Evolutionary conservation across 2,329 filamentous ascomycete species (phyloP), one percentile per base, ranked within the genome.

Genomic region (Ceratocystis cacaofunesta): DNA sequence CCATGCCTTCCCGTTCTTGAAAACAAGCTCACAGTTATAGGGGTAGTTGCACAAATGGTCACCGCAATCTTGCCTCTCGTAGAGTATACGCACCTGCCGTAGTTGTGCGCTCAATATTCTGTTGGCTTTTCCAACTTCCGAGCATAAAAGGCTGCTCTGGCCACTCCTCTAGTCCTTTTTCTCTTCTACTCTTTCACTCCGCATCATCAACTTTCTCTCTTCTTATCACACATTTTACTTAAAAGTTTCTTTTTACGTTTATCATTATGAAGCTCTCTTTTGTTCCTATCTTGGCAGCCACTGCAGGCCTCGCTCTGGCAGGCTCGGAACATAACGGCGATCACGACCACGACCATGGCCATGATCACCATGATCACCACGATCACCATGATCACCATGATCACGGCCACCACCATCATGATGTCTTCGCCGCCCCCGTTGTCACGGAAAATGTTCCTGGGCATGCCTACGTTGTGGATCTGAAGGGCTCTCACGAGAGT

Each of bases 261-360:
- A 55, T 61, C 57, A 65, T 25, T 41, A 65, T 65, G 64, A 65
- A 62, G 64, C 15, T 65, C 22, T 61, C 64, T 44, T 36, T 65
- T 10, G 55, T 60, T 55, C 60, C 58, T 28, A 30, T 44, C 32
- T 1, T 65, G 15, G 46, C 48, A 22, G 52, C 48, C 30, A 41
- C 41, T 5, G 48, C 48, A 2, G 52, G 63, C 5, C 19, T 36
- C 12, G 32, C 63, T 44, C 30, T 50, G n/a, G 63, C 63, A 46
- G 28, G 44, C 17, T 50, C 44, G 41, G 55, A 58, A n/a, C 25
- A 19, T 52, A 10, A 52, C 12, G n/a, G 10, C 22, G n/a, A 52
- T 7, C 46, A 41, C 10, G 36, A 41, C 10, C 36, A 41, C 36
- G 36, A 41, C 36, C 36, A 58, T n/a, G 15, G 17, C 5, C 52